Conservation (phyloP, 768 basidiomycete genomes). For the Candolleomyces aberdarensis region DNA sequence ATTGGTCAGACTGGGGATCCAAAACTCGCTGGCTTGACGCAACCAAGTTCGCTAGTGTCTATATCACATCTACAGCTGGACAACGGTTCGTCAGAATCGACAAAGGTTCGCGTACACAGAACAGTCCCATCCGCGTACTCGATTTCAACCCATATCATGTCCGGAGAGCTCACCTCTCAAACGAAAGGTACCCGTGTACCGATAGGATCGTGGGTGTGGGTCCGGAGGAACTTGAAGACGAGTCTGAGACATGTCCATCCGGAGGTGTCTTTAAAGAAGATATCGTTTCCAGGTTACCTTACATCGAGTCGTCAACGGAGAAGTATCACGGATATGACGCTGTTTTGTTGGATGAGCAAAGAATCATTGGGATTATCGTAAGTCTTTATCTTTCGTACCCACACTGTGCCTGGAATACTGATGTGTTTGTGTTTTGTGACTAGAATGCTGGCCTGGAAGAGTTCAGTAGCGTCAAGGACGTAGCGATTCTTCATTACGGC, state of each 20-base stretch:
- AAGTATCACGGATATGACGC: constrained; percentile 22
- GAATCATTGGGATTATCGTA: constrained; percentile 34
- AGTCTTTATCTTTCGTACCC: constrained; percentile 7
- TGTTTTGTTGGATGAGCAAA: constrained; percentile 39
- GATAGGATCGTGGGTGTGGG: neutral
- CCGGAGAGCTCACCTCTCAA: neutral
- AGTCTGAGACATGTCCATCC: neutral
- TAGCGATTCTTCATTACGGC: too few species aligned
- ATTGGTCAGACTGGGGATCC: constrained; percentile 9
- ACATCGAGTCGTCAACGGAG: constrained; percentile 15
- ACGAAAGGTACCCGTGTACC: neutral
- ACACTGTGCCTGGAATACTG: too few species aligned
- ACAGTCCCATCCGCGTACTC: constrained; percentile 3
- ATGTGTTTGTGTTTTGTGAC: too few species aligned
- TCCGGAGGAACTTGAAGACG: neutral
- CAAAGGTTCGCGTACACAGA: constrained; percentile 4
- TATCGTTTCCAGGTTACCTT: constrained; percentile 18
- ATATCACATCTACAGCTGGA: constrained; percentile 12
- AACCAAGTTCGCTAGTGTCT: constrained; percentile 1
- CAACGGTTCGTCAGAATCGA: constrained; percentile 10
- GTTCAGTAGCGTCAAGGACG: too few species aligned
- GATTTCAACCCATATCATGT: constrained; percentile 24
- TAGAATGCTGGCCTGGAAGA: too few species aligned
- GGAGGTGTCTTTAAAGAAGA: neutral
- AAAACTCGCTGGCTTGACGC: constrained; percentile 9